Base-by-base conservation (phyloP, 768 basidiomycete species). In the Mycena sanguinolenta region DNA sequence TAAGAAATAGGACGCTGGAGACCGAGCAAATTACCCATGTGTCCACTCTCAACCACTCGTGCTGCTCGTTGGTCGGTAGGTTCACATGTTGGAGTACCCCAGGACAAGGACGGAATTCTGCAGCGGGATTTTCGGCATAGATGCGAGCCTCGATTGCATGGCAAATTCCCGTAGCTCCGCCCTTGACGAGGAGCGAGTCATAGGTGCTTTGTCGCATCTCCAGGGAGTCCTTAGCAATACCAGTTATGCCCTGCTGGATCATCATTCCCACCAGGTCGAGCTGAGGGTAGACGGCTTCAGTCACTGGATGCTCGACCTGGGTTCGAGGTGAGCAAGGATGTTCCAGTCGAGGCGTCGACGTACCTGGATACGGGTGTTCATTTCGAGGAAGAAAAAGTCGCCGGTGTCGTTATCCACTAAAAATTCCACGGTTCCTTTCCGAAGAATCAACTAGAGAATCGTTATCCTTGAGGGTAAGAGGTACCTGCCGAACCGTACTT, bases 331-430 rank as follows among this genome's bases (percentile, higher is more conserved):
- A 39, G 70, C 69, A 34, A 61, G 70, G 30, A 1, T 10, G n/a
- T n/a, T n/a, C 44, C 19, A 46, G 16, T 46, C 8, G 44, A 46
- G 7, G 7, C 44, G 21, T 16, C 10, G 46, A 44, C 74, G 60
- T 61, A 84, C 89, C 75, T 91, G 90, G 53, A 91, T 86, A 12
- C 91, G 84, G 0, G 90, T 89, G 70, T 93, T 92, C 87, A 92
- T 89, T 77, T 93, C 91, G 16, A 93, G 82, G 69, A 92, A 93
- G 80, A 84, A 92, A 79, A 90, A 91, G 1, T 82, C 74, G 0
- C 82, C 85, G 0, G 86, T 87, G 0, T 79, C 63, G 52, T 89
- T 84, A 70, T 90, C 86, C 8, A 90, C 88, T 7, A 92, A 81
- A 75, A 90, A 92, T 74, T 93, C 92, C 19, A 92, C 86, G 0